Conservation (phyloP, 352 stramenopile species). For the Phytophthora podocarpi region DNA sequence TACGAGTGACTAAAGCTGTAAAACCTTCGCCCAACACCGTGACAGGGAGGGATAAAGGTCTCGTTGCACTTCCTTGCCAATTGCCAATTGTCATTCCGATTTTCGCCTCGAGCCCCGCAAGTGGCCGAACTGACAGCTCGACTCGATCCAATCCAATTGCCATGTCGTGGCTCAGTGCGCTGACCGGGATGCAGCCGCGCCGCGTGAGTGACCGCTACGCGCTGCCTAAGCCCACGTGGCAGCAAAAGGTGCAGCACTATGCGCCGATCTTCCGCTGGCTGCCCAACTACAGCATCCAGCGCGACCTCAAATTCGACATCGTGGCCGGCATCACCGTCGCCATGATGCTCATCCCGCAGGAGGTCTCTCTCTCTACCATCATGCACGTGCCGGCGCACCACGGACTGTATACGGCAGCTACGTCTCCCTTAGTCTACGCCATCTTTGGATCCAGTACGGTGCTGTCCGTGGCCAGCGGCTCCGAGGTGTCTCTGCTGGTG, state of each 20-base stretch:
- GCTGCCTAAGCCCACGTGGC: slow-evolving; percentile 14
- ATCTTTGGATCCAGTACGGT: slow-evolving; percentile 27
- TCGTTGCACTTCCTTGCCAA: no score
- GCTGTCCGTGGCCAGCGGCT: slow-evolving; percentile 19
- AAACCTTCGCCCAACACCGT: no score
- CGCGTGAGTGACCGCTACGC: slow-evolving; percentile 18
- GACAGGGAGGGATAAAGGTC: no score
- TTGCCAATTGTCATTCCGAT: slow-evolving; percentile 1
- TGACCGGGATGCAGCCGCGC: slow-evolving; percentile 5
- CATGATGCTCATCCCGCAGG: slow-evolving; percentile 25
- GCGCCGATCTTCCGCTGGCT: slow-evolving; percentile 25
- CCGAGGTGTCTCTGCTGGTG: slow-evolving; percentile 21
- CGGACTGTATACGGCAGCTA: slow-evolving; percentile 22
- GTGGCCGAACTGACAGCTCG: neutral
- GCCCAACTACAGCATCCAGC: slow-evolving; percentile 25
- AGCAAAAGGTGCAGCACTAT: slow-evolving; percentile 24
- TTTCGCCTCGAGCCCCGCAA: neutral
- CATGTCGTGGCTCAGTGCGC: slow-evolving; percentile 14
- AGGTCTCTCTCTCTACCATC: slow-evolving; percentile 17
- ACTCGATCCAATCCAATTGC: no score
- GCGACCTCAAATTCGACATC: slow-evolving; percentile 27
- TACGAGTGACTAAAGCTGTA: neutral
- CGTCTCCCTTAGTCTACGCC: slow-evolving; percentile 15
- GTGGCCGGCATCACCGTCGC: slow-evolving; percentile 15
- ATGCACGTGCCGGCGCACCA: slow-evolving; percentile 19